Conservation (phyloP, 176 grass and related monocot genomes). For the Otatea glauca region DNA sequence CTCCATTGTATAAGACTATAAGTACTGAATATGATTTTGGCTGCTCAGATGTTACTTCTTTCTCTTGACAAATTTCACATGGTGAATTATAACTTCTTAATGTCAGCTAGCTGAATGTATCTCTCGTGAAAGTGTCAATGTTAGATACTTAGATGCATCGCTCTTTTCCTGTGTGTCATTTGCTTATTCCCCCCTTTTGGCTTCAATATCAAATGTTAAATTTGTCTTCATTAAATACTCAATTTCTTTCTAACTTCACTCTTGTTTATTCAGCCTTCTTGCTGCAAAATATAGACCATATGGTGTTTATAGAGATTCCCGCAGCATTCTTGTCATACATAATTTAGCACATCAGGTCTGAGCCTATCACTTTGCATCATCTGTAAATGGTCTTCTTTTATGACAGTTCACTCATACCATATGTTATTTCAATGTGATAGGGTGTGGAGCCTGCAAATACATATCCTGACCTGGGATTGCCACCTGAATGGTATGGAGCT, state of each 20-base stretch:
- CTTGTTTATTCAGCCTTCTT: slow-evolving; percentile 62
- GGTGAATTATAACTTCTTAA: slow-evolving; percentile 22
- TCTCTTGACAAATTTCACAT: background rate
- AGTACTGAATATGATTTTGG: background rate
- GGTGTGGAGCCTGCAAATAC: slow-evolving; percentile 93
- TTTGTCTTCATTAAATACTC: slow-evolving; percentile 21
- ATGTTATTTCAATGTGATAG: slow-evolving; percentile 45
- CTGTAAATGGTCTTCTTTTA: slow-evolving; percentile 11
- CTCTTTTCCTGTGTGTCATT: background rate
- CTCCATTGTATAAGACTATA: background rate
- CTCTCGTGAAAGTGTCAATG: background rate
- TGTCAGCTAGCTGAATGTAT: background rate
- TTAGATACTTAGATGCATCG: background rate
- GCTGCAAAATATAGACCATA: slow-evolving; percentile 90
- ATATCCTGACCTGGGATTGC: slow-evolving; percentile 78
- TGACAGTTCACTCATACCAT: slow-evolving; percentile 12
- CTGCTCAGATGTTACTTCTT: slow-evolving; percentile 14
- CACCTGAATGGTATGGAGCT: slow-evolving; percentile 88
- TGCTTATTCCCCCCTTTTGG: background rate
- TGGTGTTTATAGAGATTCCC: slow-evolving; percentile 91
- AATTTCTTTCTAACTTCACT: slow-evolving; percentile 35
- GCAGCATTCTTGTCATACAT: slow-evolving; percentile 92
- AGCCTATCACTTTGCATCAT: slow-evolving; percentile 25
- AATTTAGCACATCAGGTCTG: slow-evolving; percentile 95
- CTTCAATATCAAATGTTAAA: slow-evolving; percentile 16